A percentile compares a stretch with the other conserved stretches of the same genome.
These are phyloP conservation scores for Ogataea nakhonphanomensis DNA, from an alignment of 805 yeast species.

Conservation along the genomic window DNA sequence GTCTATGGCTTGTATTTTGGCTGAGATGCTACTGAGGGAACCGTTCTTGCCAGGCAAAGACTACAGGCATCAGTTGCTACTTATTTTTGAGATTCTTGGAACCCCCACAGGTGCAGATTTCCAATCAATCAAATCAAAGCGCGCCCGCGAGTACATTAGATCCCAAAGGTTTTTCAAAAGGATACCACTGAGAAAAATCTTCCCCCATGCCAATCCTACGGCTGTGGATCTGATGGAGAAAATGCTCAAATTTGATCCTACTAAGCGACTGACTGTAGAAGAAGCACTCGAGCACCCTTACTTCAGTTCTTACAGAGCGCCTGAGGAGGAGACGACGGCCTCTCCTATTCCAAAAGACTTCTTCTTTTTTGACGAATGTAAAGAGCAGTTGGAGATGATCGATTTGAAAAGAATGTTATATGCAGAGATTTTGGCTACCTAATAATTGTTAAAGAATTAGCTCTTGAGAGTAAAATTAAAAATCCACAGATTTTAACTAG, in stretches of 20 bases:
- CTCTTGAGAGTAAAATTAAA: too few species aligned
- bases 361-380: constrained; percentile 52
- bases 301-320: constrained; percentile 62
- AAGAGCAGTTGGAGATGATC: constrained; percentile 46
- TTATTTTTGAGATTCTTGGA: constrained; percentile 67
- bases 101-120: constrained; percentile 74
- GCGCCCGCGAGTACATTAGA: constrained; percentile 75
- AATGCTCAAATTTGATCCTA: constrained; percentile 79
- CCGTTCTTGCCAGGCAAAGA: constrained; percentile 78
- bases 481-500: neutral
- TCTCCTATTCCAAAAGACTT: constrained; percentile 52
- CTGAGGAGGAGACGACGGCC: constrained; percentile 64
- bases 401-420: constrained; percentile 52
- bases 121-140: constrained; percentile 64
- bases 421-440: constrained; percentile 44
- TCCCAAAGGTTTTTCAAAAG: constrained; percentile 61
- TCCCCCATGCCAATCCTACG: constrained; percentile 46
- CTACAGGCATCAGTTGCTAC: constrained; percentile 62
- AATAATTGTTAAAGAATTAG: neutral
- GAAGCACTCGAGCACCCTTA: constrained; percentile 84
- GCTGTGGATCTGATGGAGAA: constrained; percentile 63
- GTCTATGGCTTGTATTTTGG: constrained; percentile 78
- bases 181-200: constrained; percentile 48
- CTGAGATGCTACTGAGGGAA: constrained; percentile 58
- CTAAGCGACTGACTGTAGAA: constrained; percentile 73